Percentiles rank a stretch among this genome's conserved stretches.
These are phyloP conservation scores for Nicotiana tomentosiformis DNA, from an alignment of 257 asterid genomes.

Conservation along the genomic window DNA sequence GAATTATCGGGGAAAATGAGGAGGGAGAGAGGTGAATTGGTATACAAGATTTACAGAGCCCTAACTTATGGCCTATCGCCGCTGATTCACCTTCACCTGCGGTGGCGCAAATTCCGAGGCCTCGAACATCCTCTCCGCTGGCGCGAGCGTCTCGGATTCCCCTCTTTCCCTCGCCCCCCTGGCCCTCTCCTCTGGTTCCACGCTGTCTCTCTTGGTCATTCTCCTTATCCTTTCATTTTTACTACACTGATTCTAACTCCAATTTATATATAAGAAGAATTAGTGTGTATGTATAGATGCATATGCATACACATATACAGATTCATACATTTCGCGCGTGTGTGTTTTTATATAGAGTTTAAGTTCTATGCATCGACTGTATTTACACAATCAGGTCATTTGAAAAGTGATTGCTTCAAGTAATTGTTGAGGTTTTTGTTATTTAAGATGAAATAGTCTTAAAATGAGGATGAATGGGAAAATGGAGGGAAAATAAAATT, in stretches of 20 bases:
- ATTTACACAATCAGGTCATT: too few species aligned
- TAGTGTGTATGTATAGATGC: not conserved
- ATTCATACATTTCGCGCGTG: not conserved
- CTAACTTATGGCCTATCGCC: conserved; percentile 71
- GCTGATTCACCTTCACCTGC: conserved; percentile 57
- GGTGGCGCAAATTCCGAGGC: conserved; percentile 76
- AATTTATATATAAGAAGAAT: not conserved
- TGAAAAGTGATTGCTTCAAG: too few species aligned
- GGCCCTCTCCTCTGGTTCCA: conserved; percentile 87
- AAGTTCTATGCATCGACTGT: too few species aligned
- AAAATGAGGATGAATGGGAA: too few species aligned
- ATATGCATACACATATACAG: not conserved
- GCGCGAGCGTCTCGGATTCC: conserved; percentile 78
- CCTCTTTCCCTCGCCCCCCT: conserved; percentile 64
- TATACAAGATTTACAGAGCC: conserved; percentile 61
- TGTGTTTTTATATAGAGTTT: too few species aligned
- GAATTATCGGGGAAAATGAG: conserved; percentile 19
- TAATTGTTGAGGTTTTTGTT: too few species aligned
- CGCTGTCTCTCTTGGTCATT: conserved; percentile 77
- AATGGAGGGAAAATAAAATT: too few species aligned
- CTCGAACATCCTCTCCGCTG: conserved; percentile 76
- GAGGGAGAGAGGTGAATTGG: conserved; percentile 36
- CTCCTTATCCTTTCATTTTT: not conserved
- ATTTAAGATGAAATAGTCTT: too few species aligned
- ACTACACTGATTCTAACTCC: not conserved